Evolutionary conservation across 208 protist genomes (phyloP), one percentile per base, ranked within the genome.

Genomic region (Willaertia magna): DNA sequence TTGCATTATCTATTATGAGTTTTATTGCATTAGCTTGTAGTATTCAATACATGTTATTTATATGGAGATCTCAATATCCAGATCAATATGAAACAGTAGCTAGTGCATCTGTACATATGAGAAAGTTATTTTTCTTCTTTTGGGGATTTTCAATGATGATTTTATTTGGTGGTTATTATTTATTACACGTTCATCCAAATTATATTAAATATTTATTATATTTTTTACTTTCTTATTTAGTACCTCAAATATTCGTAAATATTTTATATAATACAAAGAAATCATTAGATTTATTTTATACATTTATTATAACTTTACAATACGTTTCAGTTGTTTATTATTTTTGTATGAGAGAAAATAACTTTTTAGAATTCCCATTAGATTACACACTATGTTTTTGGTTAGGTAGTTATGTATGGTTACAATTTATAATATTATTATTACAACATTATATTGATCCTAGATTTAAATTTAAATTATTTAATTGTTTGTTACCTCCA

Each of bases 11-110:
- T 11, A 92, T 93, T 79, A 89, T 92, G 76, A 91, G 90, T 82
- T 91, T 93, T 75, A 75, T 90, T 4, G 85, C 88, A 7, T 92
- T 92, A 61, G 86, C 89, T 43, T 92, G 90, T 67, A 89, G 92
- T 76, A 92, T 93, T 88, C 52, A 88, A n/a, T 93, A 92, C 49
- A 76, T 93, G 42, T 78, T 92, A 11, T 75, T 86, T 18, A 92
- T 93, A 49, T 91, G 90, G 51, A 92, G 91, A 42, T 86, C 91
- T 4, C 74, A 85, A 16, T 74, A 86, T 49, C 91, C 91, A 20
- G 84, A 84, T 20, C 74, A 40, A 67, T 47, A 40, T 75, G 83
- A 48, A 47, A 76, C 83, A 18, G 49, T 89, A 44, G 79, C 89
- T n/a, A 49, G 88, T 26, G 85, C 90, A 76, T 87, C 89, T 49